Evolutionary conservation across 495 filamentous ascomycete species (phyloP).

Genomic region (Usnea hakonensis): DNA sequence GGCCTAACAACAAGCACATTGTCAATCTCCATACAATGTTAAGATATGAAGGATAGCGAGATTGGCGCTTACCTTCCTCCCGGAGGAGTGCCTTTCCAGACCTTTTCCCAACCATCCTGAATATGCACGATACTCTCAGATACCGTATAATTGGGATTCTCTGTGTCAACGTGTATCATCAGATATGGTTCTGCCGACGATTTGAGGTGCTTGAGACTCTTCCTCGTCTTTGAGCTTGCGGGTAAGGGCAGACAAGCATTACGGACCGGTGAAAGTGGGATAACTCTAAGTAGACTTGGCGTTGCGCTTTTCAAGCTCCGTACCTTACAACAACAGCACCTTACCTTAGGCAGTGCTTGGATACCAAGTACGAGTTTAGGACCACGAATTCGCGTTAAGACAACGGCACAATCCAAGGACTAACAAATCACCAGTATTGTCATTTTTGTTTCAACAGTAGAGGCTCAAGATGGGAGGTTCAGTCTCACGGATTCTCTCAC

Average conservation of each 20-base stretch:
- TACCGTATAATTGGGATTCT: not conserved
- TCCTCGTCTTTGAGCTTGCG: not conserved
- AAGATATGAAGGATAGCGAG: not conserved
- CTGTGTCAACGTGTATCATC: not conserved
- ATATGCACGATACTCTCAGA: not conserved
- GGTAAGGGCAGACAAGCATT: not conserved
- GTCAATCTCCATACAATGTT: not conserved
- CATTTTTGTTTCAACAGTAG: not conserved
- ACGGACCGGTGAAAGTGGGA: too few species aligned
- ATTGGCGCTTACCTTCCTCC: conserved; percentile 47
- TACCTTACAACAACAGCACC: too few species aligned
- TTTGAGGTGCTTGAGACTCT: too few species aligned
- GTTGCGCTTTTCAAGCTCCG: too few species aligned
- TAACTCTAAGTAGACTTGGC: too few species aligned
- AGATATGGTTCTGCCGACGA: not conserved
- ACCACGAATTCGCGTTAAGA: too few species aligned
- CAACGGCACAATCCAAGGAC: too few species aligned
- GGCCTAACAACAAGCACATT: conserved; percentile 45
- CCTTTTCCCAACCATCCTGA: conserved; percentile 56
- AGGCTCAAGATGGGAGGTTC: conserved; percentile 63
- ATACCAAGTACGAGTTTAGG: too few species aligned
- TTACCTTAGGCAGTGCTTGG: too few species aligned
- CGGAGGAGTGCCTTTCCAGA: conserved; percentile 55
- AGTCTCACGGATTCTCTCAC: conserved; percentile 65
- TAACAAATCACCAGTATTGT: not conserved